phyloP scores from a whole-genome alignment of 2,329 filamentous ascomycete genomes.

The Venturiaceae sp. region DNA sequence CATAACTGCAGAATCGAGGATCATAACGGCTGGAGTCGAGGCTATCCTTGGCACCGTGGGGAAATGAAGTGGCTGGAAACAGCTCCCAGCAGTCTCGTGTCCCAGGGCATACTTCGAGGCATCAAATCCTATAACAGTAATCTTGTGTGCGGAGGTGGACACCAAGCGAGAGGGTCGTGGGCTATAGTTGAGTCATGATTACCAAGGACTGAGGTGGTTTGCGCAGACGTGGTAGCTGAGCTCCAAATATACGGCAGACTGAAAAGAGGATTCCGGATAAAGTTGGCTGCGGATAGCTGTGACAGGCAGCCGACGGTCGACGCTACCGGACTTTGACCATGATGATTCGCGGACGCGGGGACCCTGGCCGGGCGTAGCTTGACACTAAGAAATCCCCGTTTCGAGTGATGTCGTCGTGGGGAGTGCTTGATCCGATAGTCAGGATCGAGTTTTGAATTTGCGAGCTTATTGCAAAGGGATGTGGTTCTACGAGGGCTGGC shows the following conservation, averaged over 20 bases:
- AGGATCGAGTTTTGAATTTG: not conserved
- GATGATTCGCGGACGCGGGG: not conserved
- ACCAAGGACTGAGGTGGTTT: not conserved
- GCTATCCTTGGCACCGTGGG: not conserved
- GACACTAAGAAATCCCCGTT: not conserved
- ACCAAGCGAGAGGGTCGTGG: not conserved
- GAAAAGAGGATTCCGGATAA: not conserved
- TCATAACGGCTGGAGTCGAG: not conserved
- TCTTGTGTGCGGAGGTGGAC: not conserved
- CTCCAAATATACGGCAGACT: not conserved
- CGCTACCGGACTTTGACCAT: not conserved
- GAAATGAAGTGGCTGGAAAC: not conserved
- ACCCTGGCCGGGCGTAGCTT: not conserved
- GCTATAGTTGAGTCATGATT: not conserved
- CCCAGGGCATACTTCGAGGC: not conserved
- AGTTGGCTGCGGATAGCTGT: not conserved
- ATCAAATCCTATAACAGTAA: not conserved
- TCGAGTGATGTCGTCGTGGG: not conserved
- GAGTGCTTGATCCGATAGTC: not conserved
- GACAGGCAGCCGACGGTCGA: not conserved
- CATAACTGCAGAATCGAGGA: not conserved
- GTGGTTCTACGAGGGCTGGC: not conserved
- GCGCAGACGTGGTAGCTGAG: not conserved
- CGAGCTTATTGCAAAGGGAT: not conserved
- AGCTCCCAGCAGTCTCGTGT: not conserved